Evolutionary conservation across 441 rosid species (phyloP).

Genomic region (Populus tomentosa): DNA sequence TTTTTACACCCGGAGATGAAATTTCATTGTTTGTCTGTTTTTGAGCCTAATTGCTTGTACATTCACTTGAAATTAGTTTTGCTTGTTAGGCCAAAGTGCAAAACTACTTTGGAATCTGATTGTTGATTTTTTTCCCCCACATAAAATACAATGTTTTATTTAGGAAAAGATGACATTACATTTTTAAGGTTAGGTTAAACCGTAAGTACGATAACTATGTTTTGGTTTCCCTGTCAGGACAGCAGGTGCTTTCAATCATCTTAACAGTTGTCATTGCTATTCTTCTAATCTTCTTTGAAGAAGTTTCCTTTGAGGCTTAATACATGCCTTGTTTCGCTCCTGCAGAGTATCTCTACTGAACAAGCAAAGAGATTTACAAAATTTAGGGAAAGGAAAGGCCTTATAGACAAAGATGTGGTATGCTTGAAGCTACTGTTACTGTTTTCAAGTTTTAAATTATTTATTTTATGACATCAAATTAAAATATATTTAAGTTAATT

Average conservation of each 20-base stretch:
- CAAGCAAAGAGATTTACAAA: conserved; percentile 94
- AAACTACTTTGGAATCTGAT: conserved; percentile 1
- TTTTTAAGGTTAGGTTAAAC: background rate
- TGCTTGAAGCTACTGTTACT: conserved; percentile 21
- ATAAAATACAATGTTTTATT: background rate
- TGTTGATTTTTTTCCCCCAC: background rate
- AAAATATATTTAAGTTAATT: background rate
- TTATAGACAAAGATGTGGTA: conserved; percentile 97
- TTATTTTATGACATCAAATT: conserved; percentile 7
- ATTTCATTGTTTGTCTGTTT: background rate
- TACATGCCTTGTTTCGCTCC: conserved; percentile 4
- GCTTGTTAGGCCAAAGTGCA: background rate
- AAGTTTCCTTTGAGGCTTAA: conserved; percentile 17
- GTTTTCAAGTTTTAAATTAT: conserved; percentile 3
- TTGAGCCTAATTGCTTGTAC: background rate
- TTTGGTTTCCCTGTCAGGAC: background rate
- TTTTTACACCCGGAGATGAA: background rate
- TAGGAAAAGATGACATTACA: background rate
- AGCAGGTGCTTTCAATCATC: background rate
- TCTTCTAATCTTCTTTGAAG: background rate
- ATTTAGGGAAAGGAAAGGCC: conserved; percentile 93
- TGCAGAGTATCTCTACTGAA: conserved; percentile 81
- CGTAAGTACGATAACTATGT: background rate
- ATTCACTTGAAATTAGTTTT: background rate
- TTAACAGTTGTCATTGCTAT: background rate